Evolutionary conservation across 441 rosid genomes (phyloP).

Genomic region (Metrosideros polymorpha): DNA sequence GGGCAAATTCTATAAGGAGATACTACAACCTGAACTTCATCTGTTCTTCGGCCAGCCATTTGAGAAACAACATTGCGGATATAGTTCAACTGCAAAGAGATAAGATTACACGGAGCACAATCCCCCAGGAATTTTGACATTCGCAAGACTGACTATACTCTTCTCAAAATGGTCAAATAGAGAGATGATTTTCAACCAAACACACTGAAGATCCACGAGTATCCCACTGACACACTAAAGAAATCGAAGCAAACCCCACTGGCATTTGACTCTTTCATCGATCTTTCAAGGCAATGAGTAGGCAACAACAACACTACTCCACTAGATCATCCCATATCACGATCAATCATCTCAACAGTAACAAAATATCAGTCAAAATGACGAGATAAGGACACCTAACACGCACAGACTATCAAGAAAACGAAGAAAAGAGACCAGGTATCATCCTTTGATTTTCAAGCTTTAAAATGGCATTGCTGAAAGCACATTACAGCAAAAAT

Average conservation of each 20-base stretch:
- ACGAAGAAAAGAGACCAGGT: neutral
- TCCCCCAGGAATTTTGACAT: neutral
- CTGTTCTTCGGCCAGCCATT: slow-evolving; percentile 46
- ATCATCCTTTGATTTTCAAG: neutral
- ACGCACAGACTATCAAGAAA: neutral
- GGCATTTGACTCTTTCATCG: neutral
- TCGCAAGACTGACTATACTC: neutral
- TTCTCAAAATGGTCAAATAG: neutral
- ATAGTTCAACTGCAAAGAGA: slow-evolving; percentile 33
- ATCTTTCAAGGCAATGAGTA: neutral
- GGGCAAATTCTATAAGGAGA: slow-evolving; percentile 96
- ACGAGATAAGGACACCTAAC: neutral
- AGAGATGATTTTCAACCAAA: neutral
- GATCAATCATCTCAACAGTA: neutral
- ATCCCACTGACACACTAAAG: neutral
- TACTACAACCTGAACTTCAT: slow-evolving; percentile 56
- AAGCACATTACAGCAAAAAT: neutral
- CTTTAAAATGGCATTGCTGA: neutral
- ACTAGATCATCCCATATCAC: neutral
- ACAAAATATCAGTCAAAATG: neutral
- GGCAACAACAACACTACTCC: neutral
- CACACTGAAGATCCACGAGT: neutral
- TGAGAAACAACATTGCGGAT: slow-evolving; percentile 35
- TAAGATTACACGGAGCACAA: neutral
- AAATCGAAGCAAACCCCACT: neutral